Conservation (phyloP, 2,329 filamentous ascomycete species). For the Spiromastix sp. region DNA sequence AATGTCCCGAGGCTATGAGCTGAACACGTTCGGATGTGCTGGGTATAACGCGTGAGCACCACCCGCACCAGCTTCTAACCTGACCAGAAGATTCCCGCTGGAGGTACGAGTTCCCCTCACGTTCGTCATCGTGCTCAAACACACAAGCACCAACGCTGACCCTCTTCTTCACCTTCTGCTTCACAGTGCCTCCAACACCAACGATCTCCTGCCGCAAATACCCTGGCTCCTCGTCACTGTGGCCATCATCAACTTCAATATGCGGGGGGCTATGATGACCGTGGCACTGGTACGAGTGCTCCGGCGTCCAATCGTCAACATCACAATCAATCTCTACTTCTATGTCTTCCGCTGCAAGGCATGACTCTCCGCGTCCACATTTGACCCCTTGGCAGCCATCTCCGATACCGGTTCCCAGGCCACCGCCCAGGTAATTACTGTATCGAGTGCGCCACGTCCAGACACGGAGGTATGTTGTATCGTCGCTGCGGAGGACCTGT, state of each 20-base stretch:
- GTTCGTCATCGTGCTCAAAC: conserved; percentile 74
- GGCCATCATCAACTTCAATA: conserved; percentile 11
- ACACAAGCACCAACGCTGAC: conserved; percentile 75
- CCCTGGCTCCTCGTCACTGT: conserved; percentile 45
- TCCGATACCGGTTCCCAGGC: conserved; percentile 75
- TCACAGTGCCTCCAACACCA: conserved; percentile 78
- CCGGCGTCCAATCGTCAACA: conserved; percentile 57
- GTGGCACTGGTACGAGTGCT: conserved; percentile 14
- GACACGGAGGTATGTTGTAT: conserved; percentile 53
- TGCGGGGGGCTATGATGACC: conserved; percentile 10
- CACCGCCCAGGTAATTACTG: conserved; percentile 62
- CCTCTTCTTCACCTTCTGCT: conserved; percentile 77
- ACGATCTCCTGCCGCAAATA: conserved; percentile 84
- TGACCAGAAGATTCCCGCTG: conserved; percentile 58
- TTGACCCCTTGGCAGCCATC: conserved; percentile 81
- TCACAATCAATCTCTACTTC: conserved; percentile 81
- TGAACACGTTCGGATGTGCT: conserved; percentile 46
- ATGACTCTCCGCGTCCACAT: conserved; percentile 68
- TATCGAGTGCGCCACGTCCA: conserved; percentile 90
- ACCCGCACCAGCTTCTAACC: conserved; percentile 78
- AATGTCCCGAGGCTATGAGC: no score
- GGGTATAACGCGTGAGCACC: conserved; percentile 72
- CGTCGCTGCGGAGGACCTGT: conserved; percentile 49
- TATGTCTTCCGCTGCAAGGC: conserved; percentile 64
- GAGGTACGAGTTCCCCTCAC: conserved; percentile 54